A percentile compares a stretch with the other conserved stretches of the same genome.
Conservation (phyloP, 2,329 filamentous ascomycete species). For the Geosmithia flava region DNA sequence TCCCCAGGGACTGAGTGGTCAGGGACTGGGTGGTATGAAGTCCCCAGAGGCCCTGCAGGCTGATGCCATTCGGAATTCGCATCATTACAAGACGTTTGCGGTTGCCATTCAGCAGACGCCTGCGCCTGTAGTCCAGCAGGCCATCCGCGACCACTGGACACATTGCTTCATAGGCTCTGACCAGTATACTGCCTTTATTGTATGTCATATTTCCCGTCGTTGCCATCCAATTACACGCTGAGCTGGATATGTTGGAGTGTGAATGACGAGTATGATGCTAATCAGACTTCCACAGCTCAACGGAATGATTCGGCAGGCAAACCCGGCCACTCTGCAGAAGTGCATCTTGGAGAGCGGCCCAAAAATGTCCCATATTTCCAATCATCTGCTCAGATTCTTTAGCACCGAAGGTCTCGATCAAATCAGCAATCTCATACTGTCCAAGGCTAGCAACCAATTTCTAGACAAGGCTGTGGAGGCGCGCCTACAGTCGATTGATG, state of each 20-base stretch:
- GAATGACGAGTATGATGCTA: background rate
- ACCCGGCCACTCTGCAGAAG: constrained; percentile 19
- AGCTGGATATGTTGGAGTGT: constrained; percentile 27
- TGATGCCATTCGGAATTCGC: background rate
- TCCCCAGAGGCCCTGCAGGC: background rate
- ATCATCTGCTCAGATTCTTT: constrained; percentile 26
- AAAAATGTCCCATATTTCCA: constrained; percentile 26
- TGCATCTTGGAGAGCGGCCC: constrained; percentile 32
- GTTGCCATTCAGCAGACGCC: constrained; percentile 23
- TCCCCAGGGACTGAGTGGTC: no score
- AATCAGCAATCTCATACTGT: constrained; percentile 27
- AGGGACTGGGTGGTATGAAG: background rate
- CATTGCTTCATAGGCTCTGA: constrained; percentile 36
- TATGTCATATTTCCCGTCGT: constrained; percentile 17
- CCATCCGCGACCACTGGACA: constrained; percentile 36
- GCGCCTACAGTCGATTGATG: constrained; percentile 40
- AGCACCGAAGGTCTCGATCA: constrained; percentile 28
- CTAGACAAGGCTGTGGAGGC: constrained; percentile 38
- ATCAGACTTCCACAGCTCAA: constrained; percentile 27
- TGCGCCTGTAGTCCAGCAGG: constrained; percentile 31
- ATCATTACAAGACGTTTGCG: background rate
- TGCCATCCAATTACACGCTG: constrained; percentile 7
- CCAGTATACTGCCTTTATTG: constrained; percentile 39
- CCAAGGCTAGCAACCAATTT: constrained; percentile 33
- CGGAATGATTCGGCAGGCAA: constrained; percentile 31